Base-by-base conservation (phyloP, 345 rosid genomes). In the Populus nigra region DNA sequence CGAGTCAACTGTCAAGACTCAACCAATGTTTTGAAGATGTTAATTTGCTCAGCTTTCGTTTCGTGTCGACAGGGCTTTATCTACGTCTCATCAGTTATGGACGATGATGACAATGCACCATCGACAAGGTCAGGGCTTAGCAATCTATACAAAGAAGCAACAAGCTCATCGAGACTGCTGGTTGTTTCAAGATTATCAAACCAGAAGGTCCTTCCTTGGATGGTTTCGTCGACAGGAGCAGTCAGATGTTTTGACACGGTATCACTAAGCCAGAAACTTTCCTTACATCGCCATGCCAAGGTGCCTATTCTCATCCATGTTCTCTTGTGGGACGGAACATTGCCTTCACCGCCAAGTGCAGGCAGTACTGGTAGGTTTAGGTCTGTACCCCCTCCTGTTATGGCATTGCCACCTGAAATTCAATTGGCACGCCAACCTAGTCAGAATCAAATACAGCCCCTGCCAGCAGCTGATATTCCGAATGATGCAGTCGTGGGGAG, bases 121-220 rank as follows among this genome's bases (percentile, higher is more conserved):
- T 90, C 96, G 0, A 85, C 90, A 47, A 89, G 98, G 84, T 93
- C 99, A 5, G 93, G 96, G 13, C 91, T 96, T n/a, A 82, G 77
- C 66, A 41, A 82, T 55, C 85, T 92, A 2, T 89, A 89, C 90
- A 91, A 73, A 69, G 96, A 92, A 84, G 93, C 96, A 4, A 70
- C 67, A 12, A 84, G 81, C 5, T 77, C 92, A 13, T 90, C 93
- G 6, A 88, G 71, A 83, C 84, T 90, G 23, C 84, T 93, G 0
- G 91, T 93, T 3, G 83, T 96, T 39, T 93, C 98, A 15, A 84
- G 99, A 78, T 88, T 91, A 1, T 91, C 96, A 6, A 88, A 83
- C 87, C 90, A 93, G 77, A 96, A 91, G 80, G 96, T 92, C 69
- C 88, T 96, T 57, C 99, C 99, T 0, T 96, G 95, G 99, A 93